Evolutionary conservation across 495 filamentous ascomycete genomes (phyloP).

Genomic region (Penicillium parvum): DNA sequence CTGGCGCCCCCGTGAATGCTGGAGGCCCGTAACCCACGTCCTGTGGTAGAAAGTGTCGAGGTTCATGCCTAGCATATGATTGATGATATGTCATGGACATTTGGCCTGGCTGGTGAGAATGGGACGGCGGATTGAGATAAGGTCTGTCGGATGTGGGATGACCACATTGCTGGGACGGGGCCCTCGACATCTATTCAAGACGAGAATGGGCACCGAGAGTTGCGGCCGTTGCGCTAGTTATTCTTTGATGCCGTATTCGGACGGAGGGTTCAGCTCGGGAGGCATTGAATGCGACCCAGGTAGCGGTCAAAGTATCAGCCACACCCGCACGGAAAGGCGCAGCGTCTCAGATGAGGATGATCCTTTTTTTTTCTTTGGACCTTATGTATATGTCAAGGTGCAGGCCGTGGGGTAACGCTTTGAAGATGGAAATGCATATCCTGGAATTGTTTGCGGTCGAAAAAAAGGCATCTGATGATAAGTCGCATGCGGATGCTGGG

Average conservation of each 20-base stretch:
- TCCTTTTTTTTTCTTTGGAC: not conserved
- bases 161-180: constrained; percentile 23
- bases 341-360: constrained; percentile 12
- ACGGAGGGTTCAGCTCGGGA: constrained; percentile 7
- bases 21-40: constrained; percentile 20
- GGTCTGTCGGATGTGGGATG: constrained; percentile 16
- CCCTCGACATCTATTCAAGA: constrained; percentile 23
- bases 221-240: constrained; percentile 14
- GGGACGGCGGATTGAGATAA: constrained; percentile 8
- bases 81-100: constrained; percentile 16
- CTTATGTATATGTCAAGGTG: constrained; percentile 5
- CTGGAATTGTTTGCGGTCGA: constrained; percentile 18
- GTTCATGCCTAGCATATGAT: constrained; percentile 17
- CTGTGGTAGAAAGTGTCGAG: constrained; percentile 15
- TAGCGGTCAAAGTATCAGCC: constrained; percentile 17
- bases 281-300: constrained; percentile 19
- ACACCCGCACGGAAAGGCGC: constrained; percentile 10
- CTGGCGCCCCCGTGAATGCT: constrained; percentile 7
- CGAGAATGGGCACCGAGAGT: too few species aligned
- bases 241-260: constrained; percentile 12
- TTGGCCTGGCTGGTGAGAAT: constrained; percentile 6
- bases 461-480: constrained; percentile 20
- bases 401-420: not conserved
- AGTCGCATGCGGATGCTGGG: constrained; percentile 11
- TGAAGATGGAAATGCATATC: constrained; percentile 18